A percentile compares a stretch with the other conserved stretches of the same genome.
Conservation (phyloP, 345 rosid genomes). For the Litchi chinensis region DNA sequence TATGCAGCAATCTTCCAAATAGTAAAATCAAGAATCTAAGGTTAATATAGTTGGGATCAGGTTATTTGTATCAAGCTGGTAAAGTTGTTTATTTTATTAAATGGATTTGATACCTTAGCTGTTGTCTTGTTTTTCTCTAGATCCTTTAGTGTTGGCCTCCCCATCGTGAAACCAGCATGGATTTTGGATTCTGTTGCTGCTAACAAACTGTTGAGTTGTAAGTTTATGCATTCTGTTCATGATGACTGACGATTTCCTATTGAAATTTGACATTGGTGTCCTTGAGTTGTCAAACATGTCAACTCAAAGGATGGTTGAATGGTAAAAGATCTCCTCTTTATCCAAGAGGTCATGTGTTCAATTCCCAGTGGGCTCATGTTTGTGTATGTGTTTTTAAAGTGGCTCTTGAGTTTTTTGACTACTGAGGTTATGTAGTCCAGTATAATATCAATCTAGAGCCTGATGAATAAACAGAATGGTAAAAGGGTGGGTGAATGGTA, state of each 20-base stretch:
- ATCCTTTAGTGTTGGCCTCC: constrained; percentile 87
- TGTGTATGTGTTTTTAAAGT: not conserved
- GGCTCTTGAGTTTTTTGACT: not conserved
- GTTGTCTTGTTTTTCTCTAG: constrained; percentile 39
- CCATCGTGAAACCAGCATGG: constrained; percentile 94
- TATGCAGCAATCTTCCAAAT: constrained; percentile 88
- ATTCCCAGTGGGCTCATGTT: not conserved
- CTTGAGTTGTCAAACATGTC: not conserved
- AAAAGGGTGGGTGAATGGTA: no score
- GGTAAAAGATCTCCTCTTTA: not conserved
- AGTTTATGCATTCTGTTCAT: constrained; percentile 36
- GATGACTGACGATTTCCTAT: not conserved
- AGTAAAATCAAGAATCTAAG: constrained; percentile 86
- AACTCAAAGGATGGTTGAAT: not conserved
- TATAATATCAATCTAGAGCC: not conserved
- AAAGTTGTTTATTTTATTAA: not conserved
- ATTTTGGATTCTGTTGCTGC: constrained; percentile 79
- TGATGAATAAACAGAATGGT: no score
- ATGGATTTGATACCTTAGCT: constrained; percentile 14
- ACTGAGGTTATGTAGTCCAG: not conserved
- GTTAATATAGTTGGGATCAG: constrained; percentile 35
- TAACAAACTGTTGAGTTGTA: constrained; percentile 78
- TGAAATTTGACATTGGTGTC: not conserved
- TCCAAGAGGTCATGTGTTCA: not conserved
- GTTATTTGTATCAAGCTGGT: not conserved